Evolutionary conservation across 2,329 filamentous ascomycete species (phyloP), one percentile per base, ranked within the genome.

Genomic region (Neopestalotiopsis sp.): DNA sequence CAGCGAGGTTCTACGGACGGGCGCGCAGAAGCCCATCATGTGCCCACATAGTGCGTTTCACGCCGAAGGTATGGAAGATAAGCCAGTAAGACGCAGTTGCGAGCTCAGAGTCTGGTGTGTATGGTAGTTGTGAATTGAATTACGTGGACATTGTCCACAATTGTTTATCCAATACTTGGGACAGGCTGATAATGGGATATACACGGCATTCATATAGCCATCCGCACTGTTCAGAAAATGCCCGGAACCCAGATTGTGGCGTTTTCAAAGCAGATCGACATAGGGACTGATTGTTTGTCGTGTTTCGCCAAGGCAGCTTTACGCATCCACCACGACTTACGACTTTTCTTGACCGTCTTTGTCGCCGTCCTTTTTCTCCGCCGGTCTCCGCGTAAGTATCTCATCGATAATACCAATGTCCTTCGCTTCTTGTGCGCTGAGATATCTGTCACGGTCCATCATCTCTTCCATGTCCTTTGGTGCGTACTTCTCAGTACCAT

Each of bases 371-470:
- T 75, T 73, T 62, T 79, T 81, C 64, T 84, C 81, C 40, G 79
- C 78, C 24, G 83, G 83, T 30, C 93, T 86, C 82, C 87, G 87
- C 61, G 90, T 86, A 74, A 99, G 78, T 70, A 99, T 95, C 82
- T 95, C 91, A 79, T 99, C 96, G 71, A 99, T 90, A 74, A 99
- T 93, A 0, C 96, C 96, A 81, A 97, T 88, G 65, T 97, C 94
- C 75, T 94, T 84, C 9, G 96, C 96, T 83, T 99, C 95, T 60
- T 94, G 84, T 0, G 95, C 94, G 67, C 92, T 92, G 87, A 99
- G 88, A 75, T 98, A 98, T 77, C 96, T 96, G 80, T 99, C 96
- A 68, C 96, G 86, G 84, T 99, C 96, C 95, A 99, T 98, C 80
- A 98, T 88, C 78, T 91, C 94, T 81, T 96, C 95, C 76, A 99